Evolutionary conservation across 345 rosid species (phyloP), one percentile per base, ranked within the genome.

Genomic region (Brassica juncea): DNA sequence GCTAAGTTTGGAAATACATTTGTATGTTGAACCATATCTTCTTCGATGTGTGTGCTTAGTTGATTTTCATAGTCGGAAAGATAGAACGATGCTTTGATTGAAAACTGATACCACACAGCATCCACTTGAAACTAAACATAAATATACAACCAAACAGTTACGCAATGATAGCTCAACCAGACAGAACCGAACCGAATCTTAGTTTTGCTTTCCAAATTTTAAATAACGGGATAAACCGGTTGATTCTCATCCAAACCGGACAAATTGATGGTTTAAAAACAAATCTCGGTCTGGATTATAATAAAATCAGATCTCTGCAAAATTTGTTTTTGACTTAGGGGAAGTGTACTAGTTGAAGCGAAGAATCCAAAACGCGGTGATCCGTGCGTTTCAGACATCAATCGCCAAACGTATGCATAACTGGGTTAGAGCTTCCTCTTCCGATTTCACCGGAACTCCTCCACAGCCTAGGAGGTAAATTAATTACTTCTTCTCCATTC

Each of bases 341-440:
- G 65, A 37, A 37, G 42, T 37, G 9, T 6, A 66, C 34, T 30
- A 71, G 35, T 27, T 64, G 66, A 35, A 67, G 61, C 69, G n/a
- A n/a, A n/a, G 63, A 66, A 58, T 58, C 30, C 42, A 62, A 30
- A 66, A 54, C 70, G 59, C 65, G 47, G 37, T 69, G 82, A 80
- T 47, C 70, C 8, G 78, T 73, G 74, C 32, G 70, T 49, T 68
- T 61, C 59, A 19, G 63, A n/a, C 57, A 35, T 44, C 73, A 79
- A 8, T 42, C 69, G 73, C 54, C 54, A 30, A 57, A 60, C 27
- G 25, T 63, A 94, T 93, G 99, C 89, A 95, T 83, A 88, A 84
- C 87, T 95, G 99, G 99, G 88, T 93, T 82, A 89, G 75, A 85
- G 97, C 93, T 81, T 84, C 94, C 34, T 76, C 98, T 75, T 82